phyloP scores from a whole-genome alignment of 1,139 yeast species.

The Saccharomycopsis hybrid region DNA sequence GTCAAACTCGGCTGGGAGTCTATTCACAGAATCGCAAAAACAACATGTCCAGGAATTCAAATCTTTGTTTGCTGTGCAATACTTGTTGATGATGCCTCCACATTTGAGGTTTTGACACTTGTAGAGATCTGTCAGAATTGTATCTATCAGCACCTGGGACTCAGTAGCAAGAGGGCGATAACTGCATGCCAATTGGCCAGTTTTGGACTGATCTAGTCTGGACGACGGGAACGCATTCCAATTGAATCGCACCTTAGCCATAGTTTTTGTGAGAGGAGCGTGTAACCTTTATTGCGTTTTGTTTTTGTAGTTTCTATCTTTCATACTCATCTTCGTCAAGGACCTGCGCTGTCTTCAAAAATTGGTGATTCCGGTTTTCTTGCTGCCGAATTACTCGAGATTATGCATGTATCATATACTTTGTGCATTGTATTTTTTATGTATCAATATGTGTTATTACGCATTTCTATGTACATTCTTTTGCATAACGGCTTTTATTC shows the following conservation, averaged over 20 bases:
- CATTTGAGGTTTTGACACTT: slow-evolving; percentile 17
- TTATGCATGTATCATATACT: too few relatives aligned
- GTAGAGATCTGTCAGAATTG: neutral
- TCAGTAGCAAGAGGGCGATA: neutral
- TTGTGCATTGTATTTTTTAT: too few relatives aligned
- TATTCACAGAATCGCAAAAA: slow-evolving; percentile 14
- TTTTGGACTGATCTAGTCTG: slow-evolving; percentile 11
- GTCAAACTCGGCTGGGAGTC: too few relatives aligned
- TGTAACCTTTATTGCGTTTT: neutral
- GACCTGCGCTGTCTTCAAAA: neutral
- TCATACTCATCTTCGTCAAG: neutral
- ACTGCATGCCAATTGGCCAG: slow-evolving; percentile 12
- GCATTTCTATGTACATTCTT: too few relatives aligned
- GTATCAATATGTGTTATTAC: too few relatives aligned
- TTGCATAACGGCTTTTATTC: too few relatives aligned
- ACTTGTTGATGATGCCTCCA: slow-evolving; percentile 8
- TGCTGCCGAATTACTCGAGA: neutral
- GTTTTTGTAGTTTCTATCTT: neutral
- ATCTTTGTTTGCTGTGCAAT: neutral
- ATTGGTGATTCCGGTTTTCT: neutral
- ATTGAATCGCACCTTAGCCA: slow-evolving; percentile 13
- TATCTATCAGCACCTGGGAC: neutral
- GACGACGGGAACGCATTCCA: slow-evolving; percentile 18
- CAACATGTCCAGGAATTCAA: slow-evolving; percentile 14
- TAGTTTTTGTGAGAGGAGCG: neutral